Percentiles rank a stretch among this genome's conserved stretches.
These are phyloP conservation scores for Rubroshorea leprosula DNA, from an alignment of 345 rosid species.

Conservation along the genomic window DNA sequence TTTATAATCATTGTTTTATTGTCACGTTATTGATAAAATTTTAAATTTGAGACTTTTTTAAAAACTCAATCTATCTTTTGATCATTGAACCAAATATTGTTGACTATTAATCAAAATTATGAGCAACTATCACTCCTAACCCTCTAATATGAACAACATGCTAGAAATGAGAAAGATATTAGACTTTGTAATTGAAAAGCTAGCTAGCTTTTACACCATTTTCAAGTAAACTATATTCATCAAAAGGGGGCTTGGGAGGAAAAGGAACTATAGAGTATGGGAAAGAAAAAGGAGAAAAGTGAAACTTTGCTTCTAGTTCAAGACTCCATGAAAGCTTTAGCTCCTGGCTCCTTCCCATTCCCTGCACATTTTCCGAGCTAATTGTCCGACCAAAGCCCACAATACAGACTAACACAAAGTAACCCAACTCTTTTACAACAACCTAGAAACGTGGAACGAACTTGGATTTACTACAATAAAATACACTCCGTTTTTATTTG, in stretches of 20 bases:
- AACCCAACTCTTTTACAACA: background rate
- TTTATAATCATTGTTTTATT: no score
- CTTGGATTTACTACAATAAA: background rate
- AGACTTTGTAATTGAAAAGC: slow-evolving; percentile 17
- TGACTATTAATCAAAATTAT: no score
- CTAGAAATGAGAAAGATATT: background rate
- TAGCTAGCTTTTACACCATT: slow-evolving; percentile 17
- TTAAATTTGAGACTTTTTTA: no score
- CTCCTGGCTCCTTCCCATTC: slow-evolving; percentile 1
- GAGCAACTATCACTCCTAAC: no score
- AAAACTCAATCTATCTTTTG: no score
- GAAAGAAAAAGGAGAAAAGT: slow-evolving; percentile 10
- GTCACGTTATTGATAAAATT: no score
- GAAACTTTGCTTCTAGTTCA: slow-evolving; percentile 21
- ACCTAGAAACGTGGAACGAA: background rate
- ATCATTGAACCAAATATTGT: no score
- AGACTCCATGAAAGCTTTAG: slow-evolving; percentile 17
- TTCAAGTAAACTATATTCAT: slow-evolving; percentile 5
- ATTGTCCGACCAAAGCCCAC: background rate
- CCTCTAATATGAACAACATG: no score
- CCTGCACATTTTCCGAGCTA: slow-evolving; percentile 27
- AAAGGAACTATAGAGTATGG: background rate
- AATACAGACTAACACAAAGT: background rate
- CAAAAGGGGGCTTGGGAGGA: background rate
- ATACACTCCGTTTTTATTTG: no score